Evolutionary conservation across 495 filamentous ascomycete genomes (phyloP).

Genomic region (Antarctomyces pellizariae): DNA sequence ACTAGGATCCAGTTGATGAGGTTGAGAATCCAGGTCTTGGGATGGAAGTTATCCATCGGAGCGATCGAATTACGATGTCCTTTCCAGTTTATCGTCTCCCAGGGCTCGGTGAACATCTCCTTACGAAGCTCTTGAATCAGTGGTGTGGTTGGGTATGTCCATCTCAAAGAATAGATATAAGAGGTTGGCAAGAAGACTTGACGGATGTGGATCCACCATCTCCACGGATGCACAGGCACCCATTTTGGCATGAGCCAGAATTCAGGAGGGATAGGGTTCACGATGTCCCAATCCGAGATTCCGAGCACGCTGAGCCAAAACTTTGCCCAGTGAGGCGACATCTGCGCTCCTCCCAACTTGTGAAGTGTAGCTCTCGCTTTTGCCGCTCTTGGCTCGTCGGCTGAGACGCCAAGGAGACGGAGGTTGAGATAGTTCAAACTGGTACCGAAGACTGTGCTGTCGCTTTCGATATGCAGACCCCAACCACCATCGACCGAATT

Average conservation of each 20-base stretch:
- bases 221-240: slow-evolving; percentile 84
- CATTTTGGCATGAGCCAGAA: slow-evolving; percentile 91
- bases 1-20: slow-evolving; percentile 50
- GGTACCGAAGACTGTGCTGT: slow-evolving; percentile 80
- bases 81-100: slow-evolving; percentile 52
- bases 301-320: slow-evolving; percentile 75
- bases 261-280: slow-evolving; percentile 85
- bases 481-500: slow-evolving; percentile 81
- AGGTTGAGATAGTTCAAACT: slow-evolving; percentile 72
- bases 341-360: slow-evolving; percentile 62
- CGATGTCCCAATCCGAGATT: slow-evolving; percentile 69
- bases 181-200: slow-evolving; percentile 84
- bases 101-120: slow-evolving; percentile 67
- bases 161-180: slow-evolving; percentile 64
- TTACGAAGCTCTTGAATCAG: slow-evolving; percentile 48
- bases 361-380: slow-evolving; percentile 70
- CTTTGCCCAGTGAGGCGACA: slow-evolving; percentile 86
- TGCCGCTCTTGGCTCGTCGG: slow-evolving; percentile 66
- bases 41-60: slow-evolving; percentile 69
- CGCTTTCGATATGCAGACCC: slow-evolving; percentile 92
- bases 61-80: slow-evolving; percentile 65
- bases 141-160: slow-evolving; percentile 44
- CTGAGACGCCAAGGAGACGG: slow-evolving; percentile 67
- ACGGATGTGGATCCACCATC: slow-evolving; percentile 97
- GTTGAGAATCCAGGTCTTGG: slow-evolving; percentile 67